phyloP scores from a whole-genome alignment of 148 eudicot species.

The Silene latifolia region DNA sequence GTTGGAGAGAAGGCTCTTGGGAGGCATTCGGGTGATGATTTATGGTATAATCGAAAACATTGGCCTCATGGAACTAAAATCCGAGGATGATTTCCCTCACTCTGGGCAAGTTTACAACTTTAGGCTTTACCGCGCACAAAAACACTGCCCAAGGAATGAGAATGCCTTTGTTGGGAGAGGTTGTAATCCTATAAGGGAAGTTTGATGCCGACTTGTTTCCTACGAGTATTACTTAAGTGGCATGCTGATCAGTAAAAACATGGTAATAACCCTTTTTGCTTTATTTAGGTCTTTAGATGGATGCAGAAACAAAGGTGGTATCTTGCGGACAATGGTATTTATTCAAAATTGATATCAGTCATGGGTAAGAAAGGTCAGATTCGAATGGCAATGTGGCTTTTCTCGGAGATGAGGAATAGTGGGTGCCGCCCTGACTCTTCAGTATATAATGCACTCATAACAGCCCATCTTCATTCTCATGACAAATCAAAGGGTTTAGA shows the following conservation, averaged over 20 bases:
- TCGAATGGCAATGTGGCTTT: conserved; percentile 92
- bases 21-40: not conserved
- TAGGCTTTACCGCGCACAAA: not conserved
- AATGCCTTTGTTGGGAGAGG: no score
- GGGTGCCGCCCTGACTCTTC: conserved; percentile 90
- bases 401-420: conserved; percentile 96
- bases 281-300: conserved; percentile 68
- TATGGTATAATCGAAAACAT: not conserved
- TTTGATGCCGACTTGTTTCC: not conserved
- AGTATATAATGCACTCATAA: conserved; percentile 80
- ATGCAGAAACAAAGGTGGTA: conserved; percentile 97
- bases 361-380: conserved; percentile 95
- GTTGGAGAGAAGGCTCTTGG: not conserved
- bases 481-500: conserved; percentile 82
- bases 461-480: conserved; percentile 80
- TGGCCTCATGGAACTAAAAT: not conserved
- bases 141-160: not conserved
- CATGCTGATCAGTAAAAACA: not conserved
- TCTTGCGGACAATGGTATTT: conserved; percentile 84
- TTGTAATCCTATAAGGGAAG: not conserved
- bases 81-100: no score
- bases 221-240: not conserved
- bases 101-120: not conserved
- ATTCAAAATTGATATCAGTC: conserved; percentile 82
- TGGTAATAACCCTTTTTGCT: conserved; percentile 8